Conservation (phyloP, 148 eudicot genomes). For the Arctostaphylos glauca region DNA sequence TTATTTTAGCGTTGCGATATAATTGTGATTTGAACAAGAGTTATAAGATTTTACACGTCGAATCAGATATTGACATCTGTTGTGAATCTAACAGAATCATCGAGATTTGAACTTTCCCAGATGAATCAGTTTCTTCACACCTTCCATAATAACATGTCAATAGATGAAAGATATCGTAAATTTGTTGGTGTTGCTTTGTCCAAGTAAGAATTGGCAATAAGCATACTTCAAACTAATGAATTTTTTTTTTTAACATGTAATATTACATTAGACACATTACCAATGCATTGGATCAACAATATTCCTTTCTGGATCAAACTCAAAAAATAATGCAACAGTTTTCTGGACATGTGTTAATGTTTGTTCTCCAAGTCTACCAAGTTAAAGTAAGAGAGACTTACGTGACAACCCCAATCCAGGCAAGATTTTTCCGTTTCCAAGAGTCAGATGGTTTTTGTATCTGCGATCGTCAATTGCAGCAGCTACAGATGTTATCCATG, state of each 20-base stretch:
- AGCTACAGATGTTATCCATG: slow-evolving; percentile 96
- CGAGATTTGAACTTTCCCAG: neutral
- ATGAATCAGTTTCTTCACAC: neutral
- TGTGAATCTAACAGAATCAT: neutral
- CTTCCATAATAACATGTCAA: neutral
- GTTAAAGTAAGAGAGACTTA: slow-evolving; percentile 35
- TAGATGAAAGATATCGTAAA: neutral
- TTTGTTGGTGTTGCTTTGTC: neutral
- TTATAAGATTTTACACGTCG: neutral
- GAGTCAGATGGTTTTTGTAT: slow-evolving; percentile 79
- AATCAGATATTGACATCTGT: neutral
- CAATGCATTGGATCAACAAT: neutral
- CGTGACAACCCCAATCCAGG: slow-evolving; percentile 85
- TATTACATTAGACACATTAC: neutral
- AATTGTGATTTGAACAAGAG: no score
- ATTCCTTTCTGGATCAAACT: neutral
- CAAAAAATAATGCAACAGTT: neutral
- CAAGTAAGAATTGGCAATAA: neutral
- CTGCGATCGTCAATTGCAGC: slow-evolving; percentile 98
- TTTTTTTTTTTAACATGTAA: neutral
- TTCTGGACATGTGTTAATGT: neutral
- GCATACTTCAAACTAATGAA: neutral
- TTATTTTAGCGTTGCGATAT: no score
- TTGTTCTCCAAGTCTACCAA: neutral
- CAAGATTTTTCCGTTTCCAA: slow-evolving; percentile 81